Evolutionary conservation across 208 protist species (phyloP).

Genomic region (Spongospora subterranea): DNA sequence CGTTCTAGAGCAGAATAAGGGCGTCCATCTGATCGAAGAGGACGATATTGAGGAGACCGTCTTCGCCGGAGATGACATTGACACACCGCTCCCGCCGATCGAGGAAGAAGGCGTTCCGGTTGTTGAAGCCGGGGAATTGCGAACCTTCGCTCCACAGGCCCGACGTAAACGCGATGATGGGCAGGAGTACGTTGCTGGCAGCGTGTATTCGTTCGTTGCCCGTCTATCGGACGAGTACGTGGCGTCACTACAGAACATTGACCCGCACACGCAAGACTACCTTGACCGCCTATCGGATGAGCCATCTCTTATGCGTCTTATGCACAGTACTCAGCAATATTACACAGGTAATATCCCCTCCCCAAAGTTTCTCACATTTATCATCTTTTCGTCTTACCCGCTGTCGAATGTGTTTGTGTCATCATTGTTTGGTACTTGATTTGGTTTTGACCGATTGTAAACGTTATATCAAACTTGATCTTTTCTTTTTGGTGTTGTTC

Average conservation of each 20-base stretch:
- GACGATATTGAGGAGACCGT: constrained; percentile 56
- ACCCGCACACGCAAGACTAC: constrained; percentile 80
- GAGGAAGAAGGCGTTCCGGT: background rate
- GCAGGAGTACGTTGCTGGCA: constrained; percentile 62
- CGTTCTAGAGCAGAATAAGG: constrained; percentile 52
- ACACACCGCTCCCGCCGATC: background rate
- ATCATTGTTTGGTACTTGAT: too few species aligned
- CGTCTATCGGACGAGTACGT: constrained; percentile 80
- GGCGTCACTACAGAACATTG: constrained; percentile 75
- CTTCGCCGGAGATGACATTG: constrained; percentile 11
- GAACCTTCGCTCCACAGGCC: background rate
- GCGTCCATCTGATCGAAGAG: constrained; percentile 57
- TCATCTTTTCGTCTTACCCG: too few species aligned
- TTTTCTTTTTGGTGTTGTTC: too few species aligned
- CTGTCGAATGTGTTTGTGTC: too few species aligned
- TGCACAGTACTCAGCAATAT: constrained; percentile 70
- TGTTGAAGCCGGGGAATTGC: background rate
- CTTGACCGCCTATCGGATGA: constrained; percentile 76
- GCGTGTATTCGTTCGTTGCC: constrained; percentile 76
- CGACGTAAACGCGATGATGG: constrained; percentile 34
- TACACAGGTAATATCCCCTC: constrained; percentile 60
- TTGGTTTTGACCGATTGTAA: too few species aligned
- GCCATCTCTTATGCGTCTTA: constrained; percentile 67
- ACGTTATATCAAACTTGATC: too few species aligned
- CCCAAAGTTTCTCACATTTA: too few species aligned